Conservation (phyloP, 1,139 yeast species). For the Yamadazyma membranifaciens region DNA sequence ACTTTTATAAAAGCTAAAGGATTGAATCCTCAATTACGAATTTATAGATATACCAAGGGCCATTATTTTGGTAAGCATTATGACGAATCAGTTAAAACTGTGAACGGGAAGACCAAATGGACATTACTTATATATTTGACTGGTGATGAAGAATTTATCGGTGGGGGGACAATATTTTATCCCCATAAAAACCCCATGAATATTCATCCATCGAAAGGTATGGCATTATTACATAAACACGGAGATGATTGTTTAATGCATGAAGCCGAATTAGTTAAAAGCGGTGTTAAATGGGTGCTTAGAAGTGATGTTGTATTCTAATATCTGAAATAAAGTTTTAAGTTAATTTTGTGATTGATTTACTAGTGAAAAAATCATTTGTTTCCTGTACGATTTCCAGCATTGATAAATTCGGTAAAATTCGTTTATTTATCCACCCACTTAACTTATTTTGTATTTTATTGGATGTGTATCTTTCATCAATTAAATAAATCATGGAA, state of each 20-base stretch:
- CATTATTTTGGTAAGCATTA: slow-evolving; percentile 65
- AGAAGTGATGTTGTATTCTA: slow-evolving; percentile 56
- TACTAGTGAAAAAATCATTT: slow-evolving; percentile 23
- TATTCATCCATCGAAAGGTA: slow-evolving; percentile 53
- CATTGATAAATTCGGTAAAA: slow-evolving; percentile 12
- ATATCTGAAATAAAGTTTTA: neutral
- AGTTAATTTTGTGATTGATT: slow-evolving; percentile 6
- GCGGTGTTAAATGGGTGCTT: slow-evolving; percentile 64
- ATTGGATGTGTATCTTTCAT: slow-evolving; percentile 51
- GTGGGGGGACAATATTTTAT: slow-evolving; percentile 66
- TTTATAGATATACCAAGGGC: slow-evolving; percentile 56
- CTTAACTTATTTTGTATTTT: slow-evolving; percentile 66
- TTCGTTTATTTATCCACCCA: slow-evolving; percentile 66
- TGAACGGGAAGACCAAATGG: slow-evolving; percentile 51
- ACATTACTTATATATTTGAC: slow-evolving; percentile 59
- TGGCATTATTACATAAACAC: slow-evolving; percentile 64
- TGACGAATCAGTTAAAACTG: slow-evolving; percentile 50
- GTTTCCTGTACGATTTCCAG: slow-evolving; percentile 20
- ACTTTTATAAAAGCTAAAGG: slow-evolving; percentile 44
- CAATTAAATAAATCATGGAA: slow-evolving; percentile 71
- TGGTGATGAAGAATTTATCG: slow-evolving; percentile 54
- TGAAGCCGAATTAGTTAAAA: slow-evolving; percentile 53
- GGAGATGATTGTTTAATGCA: slow-evolving; percentile 66
- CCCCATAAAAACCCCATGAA: slow-evolving; percentile 30
- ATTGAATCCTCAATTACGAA: slow-evolving; percentile 55